Evolutionary conservation across 2,329 filamentous ascomycete species (phyloP), one percentile per base, ranked within the genome.

Genomic region (Epichloe sylvatica): DNA sequence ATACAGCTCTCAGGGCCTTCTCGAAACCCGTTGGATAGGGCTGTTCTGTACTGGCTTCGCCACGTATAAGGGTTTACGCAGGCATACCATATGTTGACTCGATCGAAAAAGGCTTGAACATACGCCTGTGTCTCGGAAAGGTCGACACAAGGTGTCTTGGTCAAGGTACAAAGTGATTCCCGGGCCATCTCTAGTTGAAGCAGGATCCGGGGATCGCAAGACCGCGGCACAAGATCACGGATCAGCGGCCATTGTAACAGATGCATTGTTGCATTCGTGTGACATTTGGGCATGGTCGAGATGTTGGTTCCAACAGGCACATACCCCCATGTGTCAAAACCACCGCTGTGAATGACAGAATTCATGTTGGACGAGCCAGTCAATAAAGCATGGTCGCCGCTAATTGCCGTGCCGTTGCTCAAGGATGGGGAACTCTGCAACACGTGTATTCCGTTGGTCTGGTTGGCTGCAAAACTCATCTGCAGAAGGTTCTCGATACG

Each of bases 21-120:
- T 37, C 83, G 77, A 56, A 91, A 90, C 1, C 83, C 81, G 55
- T 83, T 83, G 2, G 83, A 83, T 6, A 89, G 73, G 0, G 86
- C 86, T 4, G 76, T 83, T 30, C 81, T 78, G 61, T 90, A 90
- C 61, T 88, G 83, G 52, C 75, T 80, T 40, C 77, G 74, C 86
- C 86, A 92, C 1, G 81, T 85, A 63, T 86, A 86, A 1, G 86
- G 86, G 61, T 89, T 90, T 35, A 92, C 84, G 57, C 84, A 88
- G 9, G 86, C 86, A 59, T 91, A 91, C 83, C 86, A 91, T 3
- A 89, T 75, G 55, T 91, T 91, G 52, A 89, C 86, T 40, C 83
- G 75, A 51, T 84, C 81, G 59, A 91, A 92, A 64, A 87, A 91
- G 1, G 86, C 82, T 60, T 85, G 80, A 39, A 87, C 83, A 62